These are phyloP conservation scores for Paramecium pentaurelia DNA, from an alignment of 73 alveolate genomes.

Conservation along the genomic window DNA sequence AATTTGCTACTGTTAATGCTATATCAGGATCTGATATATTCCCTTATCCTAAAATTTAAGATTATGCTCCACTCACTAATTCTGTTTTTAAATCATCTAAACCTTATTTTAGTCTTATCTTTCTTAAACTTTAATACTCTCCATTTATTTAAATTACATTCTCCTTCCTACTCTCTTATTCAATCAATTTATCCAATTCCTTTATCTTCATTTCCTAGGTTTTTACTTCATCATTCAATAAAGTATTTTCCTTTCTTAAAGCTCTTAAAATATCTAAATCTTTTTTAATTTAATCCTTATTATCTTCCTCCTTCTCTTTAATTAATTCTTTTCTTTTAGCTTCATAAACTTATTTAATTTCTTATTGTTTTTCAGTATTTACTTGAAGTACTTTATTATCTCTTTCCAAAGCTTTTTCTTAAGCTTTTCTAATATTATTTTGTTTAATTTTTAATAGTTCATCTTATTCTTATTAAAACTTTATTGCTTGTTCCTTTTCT, in stretches of 20 bases:
- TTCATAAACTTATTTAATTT: background rate
- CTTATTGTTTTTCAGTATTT: background rate
- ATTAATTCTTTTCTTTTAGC: background rate
- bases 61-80: background rate
- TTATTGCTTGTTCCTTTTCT: background rate
- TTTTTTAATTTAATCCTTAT: background rate
- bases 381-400: constrained; percentile 8
- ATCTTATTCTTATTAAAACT: background rate
- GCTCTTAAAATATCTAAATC: constrained; percentile 2
- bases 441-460: background rate
- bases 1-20: background rate
- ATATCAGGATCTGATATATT: background rate
- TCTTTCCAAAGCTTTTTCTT: background rate
- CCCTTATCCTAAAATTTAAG: background rate
- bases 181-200: background rate
- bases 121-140: background rate
- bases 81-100: background rate
- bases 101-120: background rate
- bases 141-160: background rate
- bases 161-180: constrained; percentile 1
- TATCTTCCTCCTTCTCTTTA: constrained; percentile 24
- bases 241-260: background rate
- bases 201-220: background rate
- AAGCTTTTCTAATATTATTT: background rate
- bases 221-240: background rate